Percentiles rank a stretch among this genome's conserved stretches.
Conservation (phyloP, 129 eudicot genomes). For the Flaveria sonorensis region DNA sequence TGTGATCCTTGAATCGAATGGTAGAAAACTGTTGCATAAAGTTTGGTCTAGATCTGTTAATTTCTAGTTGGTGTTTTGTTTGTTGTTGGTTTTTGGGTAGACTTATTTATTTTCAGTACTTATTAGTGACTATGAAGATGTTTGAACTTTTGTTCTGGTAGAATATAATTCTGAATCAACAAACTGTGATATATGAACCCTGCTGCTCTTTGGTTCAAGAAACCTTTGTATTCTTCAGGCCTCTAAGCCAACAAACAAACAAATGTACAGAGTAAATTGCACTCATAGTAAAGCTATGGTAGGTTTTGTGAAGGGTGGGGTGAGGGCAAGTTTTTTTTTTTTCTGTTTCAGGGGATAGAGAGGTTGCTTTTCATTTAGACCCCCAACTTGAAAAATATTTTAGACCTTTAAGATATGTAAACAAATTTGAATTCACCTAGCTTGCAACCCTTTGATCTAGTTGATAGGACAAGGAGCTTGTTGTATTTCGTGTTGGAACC, state of each 20-base stretch:
- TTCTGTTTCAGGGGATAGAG: too few relatives aligned
- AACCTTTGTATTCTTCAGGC: too few relatives aligned
- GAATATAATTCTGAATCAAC: not conserved
- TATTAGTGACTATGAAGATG: not conserved
- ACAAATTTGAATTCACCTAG: not conserved
- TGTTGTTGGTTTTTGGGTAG: not conserved
- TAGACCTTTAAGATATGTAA: not conserved
- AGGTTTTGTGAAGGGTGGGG: too few relatives aligned
- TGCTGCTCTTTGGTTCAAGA: not conserved
- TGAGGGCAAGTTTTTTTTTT: too few relatives aligned
- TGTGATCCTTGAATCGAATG: not conserved
- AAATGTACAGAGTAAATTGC: too few relatives aligned
- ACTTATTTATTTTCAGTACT: not conserved
- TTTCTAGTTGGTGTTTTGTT: not conserved
- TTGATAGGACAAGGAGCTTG: not conserved
- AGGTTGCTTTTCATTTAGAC: too few relatives aligned
- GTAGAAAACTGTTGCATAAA: not conserved
- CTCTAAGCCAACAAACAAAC: too few relatives aligned
- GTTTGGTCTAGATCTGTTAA: not conserved
- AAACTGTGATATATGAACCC: not conserved
- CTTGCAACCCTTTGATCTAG: not conserved
- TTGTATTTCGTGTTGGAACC: not conserved
- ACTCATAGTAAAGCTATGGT: too few relatives aligned
- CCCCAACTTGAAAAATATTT: too few relatives aligned
- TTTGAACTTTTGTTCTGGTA: not conserved